Percentiles rank a stretch among this genome's conserved stretches.
Evolutionary conservation across 371 early-diverging fungal genomes (phyloP).

Genomic region (Mycotypha africana): DNA sequence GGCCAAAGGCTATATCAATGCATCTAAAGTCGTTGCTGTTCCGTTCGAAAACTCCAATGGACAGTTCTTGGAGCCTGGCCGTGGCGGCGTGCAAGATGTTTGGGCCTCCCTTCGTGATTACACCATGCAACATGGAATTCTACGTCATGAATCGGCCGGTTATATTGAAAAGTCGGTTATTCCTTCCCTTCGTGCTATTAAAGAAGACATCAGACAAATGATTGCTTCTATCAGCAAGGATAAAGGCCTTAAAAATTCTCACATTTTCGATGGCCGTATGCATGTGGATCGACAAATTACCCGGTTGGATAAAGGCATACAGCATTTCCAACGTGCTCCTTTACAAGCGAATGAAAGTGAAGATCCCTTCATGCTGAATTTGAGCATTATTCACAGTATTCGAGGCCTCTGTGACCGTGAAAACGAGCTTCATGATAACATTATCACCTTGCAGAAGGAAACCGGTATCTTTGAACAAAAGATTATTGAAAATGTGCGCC

Average conservation of each 20-base stretch:
- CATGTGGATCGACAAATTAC: slow-evolving; percentile 20
- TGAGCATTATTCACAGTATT: slow-evolving; percentile 25
- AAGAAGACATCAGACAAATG: slow-evolving; percentile 32
- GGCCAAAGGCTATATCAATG: slow-evolving; percentile 20
- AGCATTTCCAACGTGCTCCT: slow-evolving; percentile 18
- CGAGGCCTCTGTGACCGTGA: slow-evolving; percentile 32
- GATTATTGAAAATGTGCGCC: slow-evolving; percentile 27
- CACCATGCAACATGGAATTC: slow-evolving; percentile 29
- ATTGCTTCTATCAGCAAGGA: slow-evolving; percentile 25
- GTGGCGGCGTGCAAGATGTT: slow-evolving; percentile 43
- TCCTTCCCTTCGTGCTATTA: slow-evolving; percentile 30
- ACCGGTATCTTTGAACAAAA: slow-evolving; percentile 33
- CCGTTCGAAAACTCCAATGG: slow-evolving; percentile 27
- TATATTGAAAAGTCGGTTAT: slow-evolving; percentile 30
- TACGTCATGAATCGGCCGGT: slow-evolving; percentile 31
- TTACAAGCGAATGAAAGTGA: slow-evolving; percentile 16
- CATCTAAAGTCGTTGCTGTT: slow-evolving; percentile 14
- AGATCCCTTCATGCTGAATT: slow-evolving; percentile 36
- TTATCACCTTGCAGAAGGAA: slow-evolving; percentile 37
- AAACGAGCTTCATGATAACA: slow-evolving; percentile 35
- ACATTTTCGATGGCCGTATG: slow-evolving; percentile 29
- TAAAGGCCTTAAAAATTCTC: slow-evolving; percentile 20
- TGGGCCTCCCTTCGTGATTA: slow-evolving; percentile 36
- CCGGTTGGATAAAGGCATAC: slow-evolving; percentile 23
- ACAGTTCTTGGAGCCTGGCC: slow-evolving; percentile 26